Evolutionary conservation across 2,329 filamentous ascomycete genomes (phyloP), one percentile per base, ranked within the genome.

Genomic region (Claviceps pusilla): DNA sequence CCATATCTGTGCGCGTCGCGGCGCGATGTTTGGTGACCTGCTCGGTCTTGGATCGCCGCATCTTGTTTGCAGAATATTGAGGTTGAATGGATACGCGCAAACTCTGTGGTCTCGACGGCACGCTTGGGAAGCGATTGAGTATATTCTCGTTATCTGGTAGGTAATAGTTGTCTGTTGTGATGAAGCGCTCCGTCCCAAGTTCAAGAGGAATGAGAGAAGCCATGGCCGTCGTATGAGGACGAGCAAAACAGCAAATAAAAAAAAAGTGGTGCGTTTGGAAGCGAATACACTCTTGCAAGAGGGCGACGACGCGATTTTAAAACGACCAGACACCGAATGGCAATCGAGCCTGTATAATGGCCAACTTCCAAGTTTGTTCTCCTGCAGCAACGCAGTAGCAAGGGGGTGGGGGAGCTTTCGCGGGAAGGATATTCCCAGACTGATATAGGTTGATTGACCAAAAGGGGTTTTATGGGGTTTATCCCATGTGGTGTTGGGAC

Each of bases 1-100:
- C 77, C 3, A 65, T 61, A 1, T 68, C 56, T 0, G 72, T 77
- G 55, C 69, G 70, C 2, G 75, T 74, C 11, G 49, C 14, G 14
- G 53, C 19, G 19, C 12, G 33, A 31, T 16, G 24, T 14, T 51
- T 39, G 33, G 11, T 1, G 12, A 24, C 37, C 28, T 37, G 33
- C 11, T 50, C 50, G 4, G 35, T 47, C 48, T 31, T 42, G 19
- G 14, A 42, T 28, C 52, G 52, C 39, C n/a, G 33, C 29, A 49
- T 43, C 48, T 16, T 42, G 35, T 14, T 39, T 39, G 48, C 53
- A 28, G 33, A 52, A 35, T n/a, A 16, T 47, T 33, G 50, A 35
- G 51, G 31, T 24, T 29, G 29, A 16, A 12, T 39, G 4, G 39
- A 12, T 12, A 2, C 14, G 35, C 11, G 19, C 16, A 7, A 10